These are phyloP conservation scores for Rhodosporidiobolus sp. DNA, from an alignment of 768 basidiomycete species.

Conservation along the genomic window DNA sequence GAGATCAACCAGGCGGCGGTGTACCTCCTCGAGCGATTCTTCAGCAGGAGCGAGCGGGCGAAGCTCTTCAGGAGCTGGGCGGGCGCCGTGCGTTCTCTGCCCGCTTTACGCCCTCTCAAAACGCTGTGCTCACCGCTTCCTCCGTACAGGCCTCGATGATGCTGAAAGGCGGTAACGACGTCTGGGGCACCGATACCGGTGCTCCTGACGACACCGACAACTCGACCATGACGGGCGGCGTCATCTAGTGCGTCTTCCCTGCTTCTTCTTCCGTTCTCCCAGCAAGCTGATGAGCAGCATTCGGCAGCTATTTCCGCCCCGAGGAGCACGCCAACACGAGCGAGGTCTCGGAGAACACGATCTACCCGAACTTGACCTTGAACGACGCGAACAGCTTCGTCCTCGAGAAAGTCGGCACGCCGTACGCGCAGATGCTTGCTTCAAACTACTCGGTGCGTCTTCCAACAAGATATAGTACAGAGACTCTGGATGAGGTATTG, in stretches of 20 bases:
- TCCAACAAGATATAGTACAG: too few relatives aligned
- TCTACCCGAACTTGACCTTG: constrained; percentile 68
- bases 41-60: constrained; percentile 82
- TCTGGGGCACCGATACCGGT: constrained; percentile 73
- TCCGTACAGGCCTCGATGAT: constrained; percentile 35
- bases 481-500: too few relatives aligned
- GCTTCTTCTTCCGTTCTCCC: neutral
- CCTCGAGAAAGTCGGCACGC: constrained; percentile 70
- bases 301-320: constrained; percentile 33
- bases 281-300: too few relatives aligned
- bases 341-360: constrained; percentile 35
- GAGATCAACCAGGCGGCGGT: constrained; percentile 74
- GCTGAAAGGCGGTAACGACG: constrained; percentile 55
- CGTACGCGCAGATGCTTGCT: constrained; percentile 61
- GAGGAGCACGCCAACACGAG: constrained; percentile 25
- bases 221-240: constrained; percentile 37
- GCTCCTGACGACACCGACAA: constrained; percentile 77
- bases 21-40: constrained; percentile 64
- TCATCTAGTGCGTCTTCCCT: constrained; percentile 22
- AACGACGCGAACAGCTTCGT: constrained; percentile 74
- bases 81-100: constrained; percentile 75
- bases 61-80: constrained; percentile 92
- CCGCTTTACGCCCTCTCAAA: neutral
- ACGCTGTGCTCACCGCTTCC: neutral
- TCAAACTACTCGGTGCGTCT: constrained; percentile 49